Conservation (phyloP, 2,329 filamentous ascomycete genomes). For the Alternaria burnsii region DNA sequence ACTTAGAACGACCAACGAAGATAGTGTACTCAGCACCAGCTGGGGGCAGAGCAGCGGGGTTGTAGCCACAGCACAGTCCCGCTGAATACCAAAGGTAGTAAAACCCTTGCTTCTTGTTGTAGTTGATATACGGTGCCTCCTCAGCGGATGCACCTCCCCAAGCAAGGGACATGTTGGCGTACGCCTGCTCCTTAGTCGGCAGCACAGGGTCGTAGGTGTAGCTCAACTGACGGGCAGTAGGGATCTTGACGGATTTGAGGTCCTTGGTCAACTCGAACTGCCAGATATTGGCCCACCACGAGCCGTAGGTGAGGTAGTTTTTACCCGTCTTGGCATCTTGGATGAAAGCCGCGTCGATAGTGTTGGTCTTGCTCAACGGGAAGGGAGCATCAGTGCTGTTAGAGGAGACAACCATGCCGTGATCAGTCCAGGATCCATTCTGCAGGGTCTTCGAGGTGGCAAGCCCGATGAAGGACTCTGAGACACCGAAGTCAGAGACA, state of each 20-base stretch:
- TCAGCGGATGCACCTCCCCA: conserved; percentile 2
- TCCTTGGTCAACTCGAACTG: conserved; percentile 8
- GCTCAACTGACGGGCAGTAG: conserved; percentile 5
- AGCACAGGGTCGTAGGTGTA: conserved; percentile 12
- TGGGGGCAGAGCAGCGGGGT: background rate
- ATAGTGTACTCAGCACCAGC: conserved; percentile 68
- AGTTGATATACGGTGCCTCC: conserved; percentile 14
- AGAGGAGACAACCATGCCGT: conserved; percentile 56
- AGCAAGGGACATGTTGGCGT: conserved; percentile 16
- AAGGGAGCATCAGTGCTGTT: conserved; percentile 42
- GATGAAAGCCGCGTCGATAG: conserved; percentile 59
- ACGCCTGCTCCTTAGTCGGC: conserved; percentile 19
- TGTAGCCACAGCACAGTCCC: background rate
- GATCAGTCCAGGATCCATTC: conserved; percentile 65
- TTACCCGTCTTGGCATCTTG: conserved; percentile 29
- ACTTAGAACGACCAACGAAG: conserved; percentile 64
- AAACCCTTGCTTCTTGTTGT: conserved; percentile 50
- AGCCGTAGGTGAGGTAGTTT: conserved; percentile 67
- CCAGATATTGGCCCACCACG: conserved; percentile 62
- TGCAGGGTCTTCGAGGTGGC: conserved; percentile 57
- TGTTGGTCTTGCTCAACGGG: conserved; percentile 34
- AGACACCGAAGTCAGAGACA: conserved; percentile 66
- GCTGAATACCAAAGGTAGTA: conserved; percentile 5
- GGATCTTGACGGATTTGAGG: conserved; percentile 6
- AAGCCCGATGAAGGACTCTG: conserved; percentile 66